Conservation (phyloP, 176 grass and related monocot genomes). For the Zoysia japonica region DNA sequence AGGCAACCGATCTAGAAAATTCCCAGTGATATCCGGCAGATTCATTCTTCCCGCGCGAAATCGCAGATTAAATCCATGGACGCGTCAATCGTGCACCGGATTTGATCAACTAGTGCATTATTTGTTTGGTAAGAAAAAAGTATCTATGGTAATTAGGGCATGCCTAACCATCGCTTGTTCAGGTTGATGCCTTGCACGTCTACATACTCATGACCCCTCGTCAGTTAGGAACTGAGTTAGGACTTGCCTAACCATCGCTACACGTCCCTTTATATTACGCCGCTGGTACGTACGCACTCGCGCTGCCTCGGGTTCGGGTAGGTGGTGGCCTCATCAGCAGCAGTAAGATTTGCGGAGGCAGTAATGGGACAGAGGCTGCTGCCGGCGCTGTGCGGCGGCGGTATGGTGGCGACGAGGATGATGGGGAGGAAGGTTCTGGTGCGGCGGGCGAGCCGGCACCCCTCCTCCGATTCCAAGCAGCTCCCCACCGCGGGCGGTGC, state of each 20-base stretch:
- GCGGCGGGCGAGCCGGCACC: conserved; percentile 16
- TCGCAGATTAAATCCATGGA: not conserved
- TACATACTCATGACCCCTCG: not conserved
- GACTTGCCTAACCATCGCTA: too few species aligned
- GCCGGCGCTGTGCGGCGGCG: conserved; percentile 22
- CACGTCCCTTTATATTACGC: not conserved
- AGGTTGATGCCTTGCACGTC: conserved; percentile 11
- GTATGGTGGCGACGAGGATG: not conserved
- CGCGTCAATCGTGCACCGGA: conserved; percentile 15
- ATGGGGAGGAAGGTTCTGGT: conserved; percentile 21
- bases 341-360: not conserved
- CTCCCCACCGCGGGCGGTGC: not conserved
- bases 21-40: not conserved
- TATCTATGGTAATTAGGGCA: not conserved
- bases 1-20: too few species aligned
- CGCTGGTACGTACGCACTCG: not conserved
- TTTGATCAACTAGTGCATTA: not conserved
- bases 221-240: too few species aligned
- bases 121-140: too few species aligned
- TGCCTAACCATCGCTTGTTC: not conserved
- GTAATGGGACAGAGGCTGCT: conserved; percentile 49
- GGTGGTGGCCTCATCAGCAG: not conserved
- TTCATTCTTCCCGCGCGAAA: not conserved
- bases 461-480: not conserved
- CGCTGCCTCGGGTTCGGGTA: not conserved